Conservation (phyloP, 495 filamentous ascomycete genomes). For the Pseudevernia furfuracea region DNA sequence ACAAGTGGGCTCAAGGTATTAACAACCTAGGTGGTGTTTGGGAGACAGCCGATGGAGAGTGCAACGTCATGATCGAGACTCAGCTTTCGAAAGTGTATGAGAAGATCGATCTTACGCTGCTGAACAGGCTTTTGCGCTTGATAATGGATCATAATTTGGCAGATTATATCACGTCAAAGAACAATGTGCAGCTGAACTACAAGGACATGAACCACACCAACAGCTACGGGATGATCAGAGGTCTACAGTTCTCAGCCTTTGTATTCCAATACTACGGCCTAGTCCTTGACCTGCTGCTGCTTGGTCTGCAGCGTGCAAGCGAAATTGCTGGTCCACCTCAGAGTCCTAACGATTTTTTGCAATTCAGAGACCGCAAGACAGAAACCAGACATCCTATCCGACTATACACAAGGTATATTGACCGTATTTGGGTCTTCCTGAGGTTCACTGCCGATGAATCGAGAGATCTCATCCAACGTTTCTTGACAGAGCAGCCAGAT, state of each 20-base stretch:
- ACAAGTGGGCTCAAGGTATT: constrained; percentile 99
- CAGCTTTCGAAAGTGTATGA: constrained; percentile 98
- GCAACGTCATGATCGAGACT: constrained; percentile 98
- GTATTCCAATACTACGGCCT: constrained; percentile 99
- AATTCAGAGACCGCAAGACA: constrained; percentile 85
- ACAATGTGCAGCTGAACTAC: constrained; percentile 98
- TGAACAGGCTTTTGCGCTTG: constrained; percentile 85
- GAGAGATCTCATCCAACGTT: constrained; percentile 91
- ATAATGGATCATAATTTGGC: constrained; percentile 99
- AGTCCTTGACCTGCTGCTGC: constrained; percentile 86
- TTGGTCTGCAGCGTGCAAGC: constrained; percentile 88
- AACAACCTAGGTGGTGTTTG: constrained; percentile 98
- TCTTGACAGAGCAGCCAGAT: constrained; percentile 96
- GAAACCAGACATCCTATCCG: constrained; percentile 92
- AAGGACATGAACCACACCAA: constrained; percentile 99
- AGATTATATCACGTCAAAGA: constrained; percentile 98
- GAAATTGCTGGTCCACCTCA: constrained; percentile 97
- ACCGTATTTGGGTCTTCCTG: constrained; percentile 97
- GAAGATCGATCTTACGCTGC: constrained; percentile 94
- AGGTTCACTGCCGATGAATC: constrained; percentile 91
- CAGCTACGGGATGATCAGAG: constrained; percentile 95
- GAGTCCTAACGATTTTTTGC: constrained; percentile 95
- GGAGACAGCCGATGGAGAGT: constrained; percentile 91
- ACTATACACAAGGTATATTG: constrained; percentile 94
- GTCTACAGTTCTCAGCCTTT: constrained; percentile 94